Base-by-base conservation (phyloP, 2,329 filamentous ascomycete species). In the Aspergillus tubingensis region DNA sequence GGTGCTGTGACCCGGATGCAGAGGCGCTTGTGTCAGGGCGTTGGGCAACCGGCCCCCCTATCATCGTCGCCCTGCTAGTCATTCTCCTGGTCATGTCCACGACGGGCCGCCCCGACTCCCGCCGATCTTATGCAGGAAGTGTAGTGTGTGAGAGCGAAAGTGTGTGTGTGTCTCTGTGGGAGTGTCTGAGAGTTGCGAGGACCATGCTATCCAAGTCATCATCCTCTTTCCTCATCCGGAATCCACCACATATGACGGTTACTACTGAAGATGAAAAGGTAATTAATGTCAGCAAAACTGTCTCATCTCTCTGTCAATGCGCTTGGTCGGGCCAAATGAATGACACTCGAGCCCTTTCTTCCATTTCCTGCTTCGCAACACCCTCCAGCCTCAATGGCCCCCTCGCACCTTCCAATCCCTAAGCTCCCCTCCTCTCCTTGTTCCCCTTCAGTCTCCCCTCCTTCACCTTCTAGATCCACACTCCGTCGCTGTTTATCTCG, bases 41-140 rank as follows among this genome's bases (percentile, higher is more conserved):
- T 64, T 65, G 65, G 65, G 66, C 62, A 65, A 65, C 63, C 61
- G 61, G 52, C 49, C 39, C 54, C 55, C 49, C 36, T 55, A 55
- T 62, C 55, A 55, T 59, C 53, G 61, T 64, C 61, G 54, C 59
- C 62, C 62, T 60, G 58, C 63, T 68, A 66, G 60, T 65, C 65
- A 61, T 65, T 36, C 64, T 65, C 62, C 64, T 62, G 66, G 59
- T 58, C 61, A 68, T 65, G 65, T 67, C 67, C 62, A 70, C 61
- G 66, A 69, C 69, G 67, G 68, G 56, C 68, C 68, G 68, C 67
- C 58, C 69, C 69, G 68, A 67, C 67, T 70, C 67, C 68, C 68
- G 67, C 65, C 65, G 69, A 70, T 70, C 68, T 68, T 65, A 68
- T 69, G 69, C 68, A 70, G 64, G 64, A 69, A 58, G 65, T 62